These are phyloP conservation scores for Aspergillus tamarii DNA, from an alignment of 2,329 filamentous ascomycete species.

Conservation along the genomic window DNA sequence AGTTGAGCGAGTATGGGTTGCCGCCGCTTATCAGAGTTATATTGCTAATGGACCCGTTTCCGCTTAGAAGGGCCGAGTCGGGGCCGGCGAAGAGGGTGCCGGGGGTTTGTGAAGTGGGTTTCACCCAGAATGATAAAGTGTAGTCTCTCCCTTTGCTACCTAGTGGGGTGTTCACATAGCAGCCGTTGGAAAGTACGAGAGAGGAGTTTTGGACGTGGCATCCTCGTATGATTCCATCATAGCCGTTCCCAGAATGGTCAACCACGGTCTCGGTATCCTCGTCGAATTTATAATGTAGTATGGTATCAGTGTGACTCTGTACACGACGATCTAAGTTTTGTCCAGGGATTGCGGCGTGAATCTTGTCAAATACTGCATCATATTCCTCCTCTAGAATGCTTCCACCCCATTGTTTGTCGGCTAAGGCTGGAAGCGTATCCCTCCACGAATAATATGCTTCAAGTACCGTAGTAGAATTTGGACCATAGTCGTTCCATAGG, in stretches of 20 bases:
- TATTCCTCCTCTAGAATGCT: conserved; percentile 49
- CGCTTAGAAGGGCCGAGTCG: conserved; percentile 47
- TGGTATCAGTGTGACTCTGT: neutral
- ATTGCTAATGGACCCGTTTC: conserved; percentile 38
- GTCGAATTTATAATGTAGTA: conserved; percentile 4
- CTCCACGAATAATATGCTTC: conserved; percentile 56
- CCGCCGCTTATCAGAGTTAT: conserved; percentile 45
- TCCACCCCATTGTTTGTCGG: conserved; percentile 60
- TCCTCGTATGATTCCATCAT: neutral
- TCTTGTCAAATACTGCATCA: conserved; percentile 38
- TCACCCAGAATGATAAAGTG: conserved; percentile 53
- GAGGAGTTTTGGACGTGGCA: conserved; percentile 24
- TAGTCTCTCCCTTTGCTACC: conserved; percentile 59
- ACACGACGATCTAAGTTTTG: conserved; percentile 43
- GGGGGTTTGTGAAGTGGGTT: conserved; percentile 36
- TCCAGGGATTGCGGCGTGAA: conserved; percentile 48
- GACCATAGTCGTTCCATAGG: conserved; percentile 57
- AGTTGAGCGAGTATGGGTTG: conserved; percentile 45
- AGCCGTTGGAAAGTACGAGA: conserved; percentile 40
- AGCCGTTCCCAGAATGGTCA: neutral
- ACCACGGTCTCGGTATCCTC: neutral
- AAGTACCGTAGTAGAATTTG: conserved; percentile 52
- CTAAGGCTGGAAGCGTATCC: conserved; percentile 49
- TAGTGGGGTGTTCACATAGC: conserved; percentile 52
- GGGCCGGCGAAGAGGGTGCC: conserved; percentile 47